These are phyloP conservation scores for Xylariaceae sp. DNA, from an alignment of 2,329 filamentous ascomycete genomes.

Conservation along the genomic window DNA sequence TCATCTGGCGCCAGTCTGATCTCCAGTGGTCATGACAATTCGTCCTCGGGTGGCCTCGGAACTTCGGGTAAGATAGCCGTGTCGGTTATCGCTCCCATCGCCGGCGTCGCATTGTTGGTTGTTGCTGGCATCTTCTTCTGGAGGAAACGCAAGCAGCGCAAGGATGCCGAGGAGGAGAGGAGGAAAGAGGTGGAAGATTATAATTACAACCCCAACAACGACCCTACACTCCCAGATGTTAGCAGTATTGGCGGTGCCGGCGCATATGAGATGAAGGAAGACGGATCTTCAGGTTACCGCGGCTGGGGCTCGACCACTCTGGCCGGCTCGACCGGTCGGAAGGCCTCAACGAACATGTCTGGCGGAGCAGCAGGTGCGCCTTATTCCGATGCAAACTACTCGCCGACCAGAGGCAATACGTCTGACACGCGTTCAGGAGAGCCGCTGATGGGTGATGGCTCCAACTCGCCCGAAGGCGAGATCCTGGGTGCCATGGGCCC, in stretches of 20 bases:
- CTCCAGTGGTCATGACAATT: slow-evolving; percentile 6
- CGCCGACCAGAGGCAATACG: slow-evolving; percentile 55
- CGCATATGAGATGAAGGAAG: slow-evolving; percentile 66
- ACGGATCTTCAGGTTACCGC: slow-evolving; percentile 71
- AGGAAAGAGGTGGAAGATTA: slow-evolving; percentile 97
- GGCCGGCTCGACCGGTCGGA: slow-evolving; percentile 62
- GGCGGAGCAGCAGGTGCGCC: slow-evolving; percentile 58
- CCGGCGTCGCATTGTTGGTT: slow-evolving; percentile 73
- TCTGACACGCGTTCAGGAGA: slow-evolving; percentile 67
- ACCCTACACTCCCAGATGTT: slow-evolving; percentile 62
- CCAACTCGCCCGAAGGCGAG: slow-evolving; percentile 63
- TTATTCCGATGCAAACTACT: slow-evolving; percentile 68
- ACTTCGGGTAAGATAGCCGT: slow-evolving; percentile 73
- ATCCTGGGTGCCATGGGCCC: slow-evolving; percentile 78
- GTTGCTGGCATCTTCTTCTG: slow-evolving; percentile 74
- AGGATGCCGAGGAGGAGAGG: slow-evolving; percentile 77
- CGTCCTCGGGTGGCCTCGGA: slow-evolving; percentile 39
- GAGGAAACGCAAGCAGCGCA: slow-evolving; percentile 80
- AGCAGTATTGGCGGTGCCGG: slow-evolving; percentile 39
- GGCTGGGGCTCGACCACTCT: slow-evolving; percentile 83
- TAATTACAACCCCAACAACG: slow-evolving; percentile 94
- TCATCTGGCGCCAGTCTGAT: slow-evolving; percentile 13
- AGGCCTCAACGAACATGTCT: slow-evolving; percentile 83
- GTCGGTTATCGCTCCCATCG: slow-evolving; percentile 89
- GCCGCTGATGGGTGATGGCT: slow-evolving; percentile 46